Percentiles rank a stretch among this genome's conserved stretches.
Conservation (phyloP, 1,139 yeast species). For the Suhomyces yuchorum region DNA sequence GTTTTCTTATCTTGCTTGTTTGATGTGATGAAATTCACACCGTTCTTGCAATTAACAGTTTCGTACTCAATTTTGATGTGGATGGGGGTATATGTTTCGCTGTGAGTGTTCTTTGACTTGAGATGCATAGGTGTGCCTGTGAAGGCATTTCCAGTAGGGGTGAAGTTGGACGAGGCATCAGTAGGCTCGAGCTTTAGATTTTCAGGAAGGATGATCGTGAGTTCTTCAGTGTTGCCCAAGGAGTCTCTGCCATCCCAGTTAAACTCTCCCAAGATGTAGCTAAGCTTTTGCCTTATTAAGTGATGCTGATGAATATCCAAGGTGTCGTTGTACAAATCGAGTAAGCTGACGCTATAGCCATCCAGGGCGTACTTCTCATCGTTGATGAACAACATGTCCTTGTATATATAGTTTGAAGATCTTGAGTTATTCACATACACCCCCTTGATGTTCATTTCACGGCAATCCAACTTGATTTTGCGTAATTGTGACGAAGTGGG, state of each 20-base stretch:
- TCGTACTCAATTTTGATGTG: constrained; percentile 70
- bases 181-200: constrained; percentile 62
- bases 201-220: constrained; percentile 72
- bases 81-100: constrained; percentile 67
- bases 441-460: constrained; percentile 67
- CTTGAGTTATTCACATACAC: constrained; percentile 58
- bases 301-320: constrained; percentile 62
- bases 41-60: constrained; percentile 68
- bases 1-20: constrained; percentile 34
- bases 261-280: constrained; percentile 60
- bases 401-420: constrained; percentile 39
- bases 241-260: constrained; percentile 35
- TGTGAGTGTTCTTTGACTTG: constrained; percentile 33
- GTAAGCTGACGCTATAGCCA: constrained; percentile 32
- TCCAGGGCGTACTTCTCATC: constrained; percentile 29
- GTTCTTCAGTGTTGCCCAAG: constrained; percentile 65
- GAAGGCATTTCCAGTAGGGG: constrained; percentile 46
- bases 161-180: constrained; percentile 49
- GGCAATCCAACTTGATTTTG: constrained; percentile 72
- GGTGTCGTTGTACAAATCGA: constrained; percentile 47
- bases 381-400: constrained; percentile 43
- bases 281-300: constrained; percentile 61
- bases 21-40: constrained; percentile 71
- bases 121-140: constrained; percentile 43
- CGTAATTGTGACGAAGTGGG: constrained; percentile 67